phyloP scores from a whole-genome alignment of 495 filamentous ascomycete genomes.

The Aspergillus bridgeri region DNA sequence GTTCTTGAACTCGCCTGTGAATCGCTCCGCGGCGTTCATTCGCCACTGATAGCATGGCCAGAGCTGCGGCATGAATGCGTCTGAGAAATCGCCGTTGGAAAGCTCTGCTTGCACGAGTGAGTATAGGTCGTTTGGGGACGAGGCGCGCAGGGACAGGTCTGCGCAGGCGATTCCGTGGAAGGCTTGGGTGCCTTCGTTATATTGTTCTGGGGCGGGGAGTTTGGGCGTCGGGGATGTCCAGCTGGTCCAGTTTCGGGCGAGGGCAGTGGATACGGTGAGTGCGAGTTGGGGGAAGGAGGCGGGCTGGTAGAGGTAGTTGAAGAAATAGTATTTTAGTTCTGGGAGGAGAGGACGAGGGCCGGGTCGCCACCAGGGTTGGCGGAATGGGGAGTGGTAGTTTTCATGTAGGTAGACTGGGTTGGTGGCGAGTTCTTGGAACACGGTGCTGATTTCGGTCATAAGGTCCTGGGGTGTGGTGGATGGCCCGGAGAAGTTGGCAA shows the following conservation, averaged over 20 bases:
- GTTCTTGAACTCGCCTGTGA: neutral
- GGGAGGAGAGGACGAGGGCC: neutral
- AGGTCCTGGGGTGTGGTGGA: neutral
- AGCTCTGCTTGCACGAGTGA: neutral
- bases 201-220: neutral
- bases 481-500: constrained; percentile 2
- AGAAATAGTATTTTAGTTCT: neutral
- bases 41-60: constrained; percentile 1
- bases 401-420: neutral
- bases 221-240: neutral
- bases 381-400: neutral
- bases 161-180: constrained; percentile 3
- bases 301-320: constrained; percentile 1
- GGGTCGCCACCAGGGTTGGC: neutral
- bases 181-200: neutral
- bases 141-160: neutral
- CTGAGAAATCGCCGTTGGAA: neutral
- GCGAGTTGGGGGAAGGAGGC: neutral
- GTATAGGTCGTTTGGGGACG: neutral
- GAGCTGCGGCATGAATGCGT: neutral
- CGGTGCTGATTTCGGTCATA: neutral
- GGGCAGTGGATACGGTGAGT: neutral
- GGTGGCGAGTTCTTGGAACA: constrained; percentile 1
- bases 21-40: neutral
- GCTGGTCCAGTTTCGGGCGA: neutral